phyloP scores from a whole-genome alignment of 202 grass and related monocot species.

The Alloteropsis angusta region DNA sequence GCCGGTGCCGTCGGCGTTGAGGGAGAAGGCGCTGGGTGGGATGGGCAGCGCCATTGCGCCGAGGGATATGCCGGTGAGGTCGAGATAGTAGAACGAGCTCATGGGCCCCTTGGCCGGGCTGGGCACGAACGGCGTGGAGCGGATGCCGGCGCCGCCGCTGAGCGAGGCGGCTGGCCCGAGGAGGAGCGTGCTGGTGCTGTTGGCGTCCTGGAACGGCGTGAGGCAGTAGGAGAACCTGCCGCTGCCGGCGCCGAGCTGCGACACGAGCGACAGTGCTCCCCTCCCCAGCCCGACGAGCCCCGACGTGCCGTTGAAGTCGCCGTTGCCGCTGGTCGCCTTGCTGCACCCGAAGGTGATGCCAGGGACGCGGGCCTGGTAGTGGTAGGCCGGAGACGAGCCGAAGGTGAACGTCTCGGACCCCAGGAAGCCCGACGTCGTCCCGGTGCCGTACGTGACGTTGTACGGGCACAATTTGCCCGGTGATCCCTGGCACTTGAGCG shows the following conservation, averaged over 20 bases:
- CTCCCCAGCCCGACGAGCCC: conserved; percentile 54
- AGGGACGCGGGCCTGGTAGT: not conserved
- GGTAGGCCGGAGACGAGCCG: conserved; percentile 10
- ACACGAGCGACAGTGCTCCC: conserved; percentile 40
- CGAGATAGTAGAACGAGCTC: conserved; percentile 43
- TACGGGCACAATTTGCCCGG: conserved; percentile 21
- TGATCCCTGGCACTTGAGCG: conserved; percentile 44
- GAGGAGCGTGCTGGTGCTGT: conserved; percentile 46
- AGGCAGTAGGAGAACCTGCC: conserved; percentile 71
- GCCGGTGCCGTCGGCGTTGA: conserved; percentile 29
- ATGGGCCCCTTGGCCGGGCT: conserved; percentile 16
- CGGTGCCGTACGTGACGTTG: conserved; percentile 34
- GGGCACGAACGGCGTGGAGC: conserved; percentile 49
- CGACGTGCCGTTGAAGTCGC: conserved; percentile 18
- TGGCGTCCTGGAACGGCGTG: conserved; percentile 33
- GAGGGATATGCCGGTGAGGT: conserved; percentile 44
- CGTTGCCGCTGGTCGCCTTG: conserved; percentile 19
- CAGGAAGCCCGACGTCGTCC: conserved; percentile 31
- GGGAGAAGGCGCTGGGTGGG: conserved; percentile 13
- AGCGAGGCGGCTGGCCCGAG: conserved; percentile 35
- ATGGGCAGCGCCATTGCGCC: conserved; percentile 37
- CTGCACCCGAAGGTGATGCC: conserved; percentile 50
- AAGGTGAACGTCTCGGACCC: conserved; percentile 54
- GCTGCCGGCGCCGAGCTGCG: conserved; percentile 35
- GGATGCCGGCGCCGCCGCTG: conserved; percentile 9